Conservation (phyloP, 2,329 filamentous ascomycete genomes). For the Plectosphaerella sp. region DNA sequence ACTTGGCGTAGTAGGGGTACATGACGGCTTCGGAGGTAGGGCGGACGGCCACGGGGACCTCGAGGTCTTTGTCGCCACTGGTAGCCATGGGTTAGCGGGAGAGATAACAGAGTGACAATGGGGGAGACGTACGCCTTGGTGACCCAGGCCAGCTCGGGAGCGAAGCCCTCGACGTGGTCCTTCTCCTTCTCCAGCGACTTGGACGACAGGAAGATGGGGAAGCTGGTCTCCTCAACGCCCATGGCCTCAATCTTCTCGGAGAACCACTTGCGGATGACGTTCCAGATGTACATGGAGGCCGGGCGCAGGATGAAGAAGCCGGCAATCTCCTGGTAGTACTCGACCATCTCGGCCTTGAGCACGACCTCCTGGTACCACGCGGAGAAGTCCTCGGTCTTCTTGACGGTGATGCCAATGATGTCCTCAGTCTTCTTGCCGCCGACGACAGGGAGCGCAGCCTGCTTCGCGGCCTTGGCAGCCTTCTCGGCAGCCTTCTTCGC, state of each 20-base stretch:
- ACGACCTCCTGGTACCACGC: conserved; percentile 98
- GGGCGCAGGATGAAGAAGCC: conserved; percentile 92
- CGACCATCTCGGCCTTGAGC: conserved; percentile 93
- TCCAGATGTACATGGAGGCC: conserved; percentile 63
- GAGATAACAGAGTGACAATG: neutral
- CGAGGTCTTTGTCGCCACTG: conserved; percentile 87
- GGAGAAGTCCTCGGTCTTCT: conserved; percentile 82
- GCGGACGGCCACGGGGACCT: conserved; percentile 68
- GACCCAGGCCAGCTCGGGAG: conserved; percentile 86
- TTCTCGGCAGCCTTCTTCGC: conserved; percentile 60
- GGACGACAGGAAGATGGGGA: conserved; percentile 90
- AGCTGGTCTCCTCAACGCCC: conserved; percentile 93
- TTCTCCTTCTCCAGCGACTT: conserved; percentile 88
- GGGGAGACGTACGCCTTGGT: conserved; percentile 63
- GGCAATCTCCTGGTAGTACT: conserved; percentile 93
- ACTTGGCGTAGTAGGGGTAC: conserved; percentile 94
- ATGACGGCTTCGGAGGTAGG: conserved; percentile 75
- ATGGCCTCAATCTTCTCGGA: conserved; percentile 76
- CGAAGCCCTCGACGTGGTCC: conserved; percentile 98
- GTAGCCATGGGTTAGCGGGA: neutral
- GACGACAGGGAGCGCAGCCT: conserved; percentile 49
- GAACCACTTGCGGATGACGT: conserved; percentile 63
- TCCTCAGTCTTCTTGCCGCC: conserved; percentile 55
- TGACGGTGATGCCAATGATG: conserved; percentile 83
- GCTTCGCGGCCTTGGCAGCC: conserved; percentile 57